Evolutionary conservation across 805 yeast genomes (phyloP), one percentile per base, ranked within the genome.

Genomic region (Kluyveromyces dobzhanskii): DNA sequence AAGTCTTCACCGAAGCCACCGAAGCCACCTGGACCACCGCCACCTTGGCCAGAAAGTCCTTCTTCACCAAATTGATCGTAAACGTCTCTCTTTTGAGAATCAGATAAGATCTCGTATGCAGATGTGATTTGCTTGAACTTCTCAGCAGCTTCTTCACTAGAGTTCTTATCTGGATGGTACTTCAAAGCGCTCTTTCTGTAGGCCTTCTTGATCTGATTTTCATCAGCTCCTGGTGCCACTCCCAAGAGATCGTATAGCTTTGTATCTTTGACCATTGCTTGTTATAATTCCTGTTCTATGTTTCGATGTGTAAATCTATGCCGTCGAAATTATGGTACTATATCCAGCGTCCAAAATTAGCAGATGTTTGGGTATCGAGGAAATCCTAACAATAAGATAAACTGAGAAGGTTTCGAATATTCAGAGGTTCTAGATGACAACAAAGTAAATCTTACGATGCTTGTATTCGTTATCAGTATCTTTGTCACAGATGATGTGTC

Each of bases 21-120:
- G 38, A 80, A 80, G 67, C 71, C 71, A 17, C 77, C 80, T 12
- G 59, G 66, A 46, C 76, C 80, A 50, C 79, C 80, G 40, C 80
- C 83, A 40, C 85, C 90, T 44, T 76, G 85, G 48, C 88, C 92
- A 42, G 69, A 70, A 51, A 92, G 70, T 41, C 98, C 99, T 55
- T 87, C 97, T 61, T 80, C 82, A 63, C 99, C 99, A 57, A 76
- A 86, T 48, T 75, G 78, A 65, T 92, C 97, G 59, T 90, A 90
- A 3, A 81, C 52, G 27, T 80, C 85, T 69, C 97, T 84, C 70
- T 88, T 92, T 58, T 88, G 83, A 13, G 80, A 69, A 57, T 88
- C 97, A 10, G 85, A 74, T 47, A 90, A 70, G n/a, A 86, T 70
- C 64, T 90, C 97, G 60, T 90, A 76, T 5, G 97, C 96, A 44